These are phyloP conservation scores for Taphrina confusa DNA, from an alignment of 1,139 yeast genomes.

Conservation along the genomic window DNA sequence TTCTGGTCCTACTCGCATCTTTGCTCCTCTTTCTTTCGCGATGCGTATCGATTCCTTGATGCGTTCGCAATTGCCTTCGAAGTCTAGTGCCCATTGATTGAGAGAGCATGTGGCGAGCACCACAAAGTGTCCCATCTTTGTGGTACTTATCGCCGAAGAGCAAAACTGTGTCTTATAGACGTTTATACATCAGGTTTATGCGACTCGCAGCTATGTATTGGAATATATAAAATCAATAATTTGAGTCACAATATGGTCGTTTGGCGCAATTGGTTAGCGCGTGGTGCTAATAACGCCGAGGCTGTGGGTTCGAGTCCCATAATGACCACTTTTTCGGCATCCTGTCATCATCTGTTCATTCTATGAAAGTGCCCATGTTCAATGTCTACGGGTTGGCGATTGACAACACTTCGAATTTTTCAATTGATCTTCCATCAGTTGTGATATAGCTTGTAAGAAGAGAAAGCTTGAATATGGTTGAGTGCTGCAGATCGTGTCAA, in stretches of 20 bases:
- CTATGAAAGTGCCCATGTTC: no score
- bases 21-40: conserved; percentile 76
- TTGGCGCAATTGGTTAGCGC: conserved; percentile 33
- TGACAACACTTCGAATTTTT: no score
- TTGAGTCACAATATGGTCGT: background rate
- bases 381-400: no score
- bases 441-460: no score
- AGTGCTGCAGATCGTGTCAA: no score
- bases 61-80: conserved; percentile 93
- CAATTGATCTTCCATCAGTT: no score
- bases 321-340: conserved; percentile 19
- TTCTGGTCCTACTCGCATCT: conserved; percentile 93
- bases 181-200: no score
- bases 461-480: no score
- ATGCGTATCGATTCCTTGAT: conserved; percentile 74
- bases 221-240: background rate
- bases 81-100: conserved; percentile 98
- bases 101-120: conserved; percentile 47
- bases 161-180: no score
- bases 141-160: no score
- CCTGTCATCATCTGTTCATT: no score
- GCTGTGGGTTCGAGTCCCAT: conserved; percentile 33
- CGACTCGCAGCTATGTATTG: no score
- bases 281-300: conserved; percentile 33
- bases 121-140: conserved; percentile 33